Base-by-base conservation (phyloP, 225 moss, liverwort and hornwort species). In the Polytrichum formosum region DNA sequence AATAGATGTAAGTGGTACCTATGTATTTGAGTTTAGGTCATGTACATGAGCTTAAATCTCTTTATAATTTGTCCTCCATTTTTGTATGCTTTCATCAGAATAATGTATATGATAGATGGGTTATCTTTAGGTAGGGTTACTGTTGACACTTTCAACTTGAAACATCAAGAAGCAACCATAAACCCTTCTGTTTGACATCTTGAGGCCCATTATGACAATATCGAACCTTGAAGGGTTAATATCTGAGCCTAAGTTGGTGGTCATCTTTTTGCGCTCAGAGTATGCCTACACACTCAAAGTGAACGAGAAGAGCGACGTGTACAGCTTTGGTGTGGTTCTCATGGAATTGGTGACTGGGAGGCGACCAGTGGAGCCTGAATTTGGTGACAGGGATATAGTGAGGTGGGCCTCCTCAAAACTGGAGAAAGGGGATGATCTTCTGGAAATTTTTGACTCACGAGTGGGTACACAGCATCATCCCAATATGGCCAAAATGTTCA, bases 281-380 rank as follows among this genome's bases (percentile, higher is more conserved):
- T 90, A 90, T 70, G 83, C 85, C 8, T 90, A 85, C 1, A 90
- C 88, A 22, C 55, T 85, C 27, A 83, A 88, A 9, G 81, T 90
- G 22, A 80, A 88, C 70, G 90, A 90, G 69, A 90, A 90, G 55
- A 90, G 88, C 2, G 90, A 90, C 1, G 31, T 90, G 0, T 90
- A 83, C 0, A 90, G 85, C 64, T 90, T 90, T 76, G 90, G 90
- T 6, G 83, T 88, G 5, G 85, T 90, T 2, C 77, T 90, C 61
- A 53, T 90, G 72, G 90, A 90, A 67, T 65, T 90, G 46, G 56
- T 90, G 1, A 88, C 76, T 59, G 90, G 90, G 60, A 81, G 26
- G 31, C 66, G 54, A 64, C 88, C 90, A 20, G 71, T 88, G 64
- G 81, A 77, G 16, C 6, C 23, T 0, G 88, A 85, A 55, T 90